Evolutionary conservation across 371 early-diverging fungal species (phyloP), one percentile per base, ranked within the genome.

Genomic region (Coemansia sp.): DNA sequence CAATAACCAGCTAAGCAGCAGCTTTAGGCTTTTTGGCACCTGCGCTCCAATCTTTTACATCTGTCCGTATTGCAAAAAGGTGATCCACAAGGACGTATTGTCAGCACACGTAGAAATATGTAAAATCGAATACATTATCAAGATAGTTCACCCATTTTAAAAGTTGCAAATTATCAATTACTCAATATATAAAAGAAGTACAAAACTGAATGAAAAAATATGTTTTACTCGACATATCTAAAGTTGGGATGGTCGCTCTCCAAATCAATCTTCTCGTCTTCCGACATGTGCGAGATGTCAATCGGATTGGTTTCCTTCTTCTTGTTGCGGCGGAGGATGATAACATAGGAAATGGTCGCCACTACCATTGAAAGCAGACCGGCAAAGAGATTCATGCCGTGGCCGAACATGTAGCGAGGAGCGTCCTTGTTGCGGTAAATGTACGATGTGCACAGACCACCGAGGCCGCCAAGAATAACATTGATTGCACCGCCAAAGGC

Each of bases 401-500:
- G 75, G 40, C 76, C 76, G 47, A 69, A 64, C 34, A 72, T 67
- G 68, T 86, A 89, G 29, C 73, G 53, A 3, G 87, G 88, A 6
- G 82, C 85, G 64, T 89, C 89, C 18, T 80, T 60, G 5, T 79
- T 80, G 27, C 84, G 80, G 66, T 89, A 90, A 8, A 85, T 77
- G 52, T 86, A 88, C 14, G 87, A 86, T 10, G 84, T 85, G 64
- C 87, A 80, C 18, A 85, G 81, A 27, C 87, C 88, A 42, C 88
- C 86, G 24, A 87, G 77, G 40, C 87, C 87, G 60, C 89, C 89
- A 59, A 87, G 81, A 1, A 84, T 57, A 5, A 80, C 65, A 37
- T 69, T 67, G 34, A 80, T 56, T 1, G 79, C 80, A 4, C 67
- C 60, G 24, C 61, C 59, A 22, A 76, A 18, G 0, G 74, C 74